These are phyloP conservation scores for Ceratobasidium sp. DNA, from an alignment of 1,284 basidiomycete genomes.

Conservation along the genomic window DNA sequence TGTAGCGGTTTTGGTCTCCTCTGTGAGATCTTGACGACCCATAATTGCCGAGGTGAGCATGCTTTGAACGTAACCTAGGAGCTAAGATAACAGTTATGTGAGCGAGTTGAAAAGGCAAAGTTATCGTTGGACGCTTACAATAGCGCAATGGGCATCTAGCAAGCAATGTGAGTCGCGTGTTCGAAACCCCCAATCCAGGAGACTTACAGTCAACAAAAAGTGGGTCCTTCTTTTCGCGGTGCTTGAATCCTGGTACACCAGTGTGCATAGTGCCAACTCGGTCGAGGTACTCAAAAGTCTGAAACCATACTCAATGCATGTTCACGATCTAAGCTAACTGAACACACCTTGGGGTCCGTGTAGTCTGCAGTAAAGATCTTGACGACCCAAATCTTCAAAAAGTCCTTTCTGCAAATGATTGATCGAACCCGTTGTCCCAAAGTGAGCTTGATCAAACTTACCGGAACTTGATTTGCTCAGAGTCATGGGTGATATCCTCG, in stretches of 20 bases:
- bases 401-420: constrained; percentile 34
- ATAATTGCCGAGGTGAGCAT: constrained; percentile 33
- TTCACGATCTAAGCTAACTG: not conserved
- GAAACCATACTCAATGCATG: constrained; percentile 7
- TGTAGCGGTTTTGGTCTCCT: constrained; percentile 32
- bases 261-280: constrained; percentile 41
- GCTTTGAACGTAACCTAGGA: constrained; percentile 31
- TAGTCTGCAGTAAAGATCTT: constrained; percentile 42
- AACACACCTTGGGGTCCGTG: constrained; percentile 29
- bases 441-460: not conserved
- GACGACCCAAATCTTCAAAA: constrained; percentile 38
- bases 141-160: constrained; percentile 36
- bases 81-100: not conserved
- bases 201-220: constrained; percentile 41
- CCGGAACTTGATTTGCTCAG: constrained; percentile 40
- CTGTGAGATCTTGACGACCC: constrained; percentile 24
- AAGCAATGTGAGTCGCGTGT: not conserved
- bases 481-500: constrained; percentile 32
- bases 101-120: not conserved
- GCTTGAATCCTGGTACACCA: constrained; percentile 41
- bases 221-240: constrained; percentile 40
- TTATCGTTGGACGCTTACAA: constrained; percentile 5
- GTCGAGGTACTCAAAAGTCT: constrained; percentile 39
- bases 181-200: not conserved
- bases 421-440: not conserved